Base-by-base conservation (phyloP, 352 stramenopile genomes). In the Phytopythium helicoides region DNA sequence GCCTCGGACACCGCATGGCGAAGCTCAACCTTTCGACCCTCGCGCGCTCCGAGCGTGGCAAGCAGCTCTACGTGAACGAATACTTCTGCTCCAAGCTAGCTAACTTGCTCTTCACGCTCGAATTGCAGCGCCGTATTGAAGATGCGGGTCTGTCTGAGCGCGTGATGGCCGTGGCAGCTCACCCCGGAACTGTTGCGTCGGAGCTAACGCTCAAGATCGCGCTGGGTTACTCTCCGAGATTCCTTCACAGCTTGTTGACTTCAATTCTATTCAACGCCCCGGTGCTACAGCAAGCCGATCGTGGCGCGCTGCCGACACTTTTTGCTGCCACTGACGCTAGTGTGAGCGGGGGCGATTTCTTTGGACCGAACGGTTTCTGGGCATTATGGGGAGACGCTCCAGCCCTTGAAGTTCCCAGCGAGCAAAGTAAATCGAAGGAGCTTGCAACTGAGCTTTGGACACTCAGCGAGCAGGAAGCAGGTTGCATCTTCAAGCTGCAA, bases 81-180 rank as follows among this genome's bases (percentile, higher is more conserved):
- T 86, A 86, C 56, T 52, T 45, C 46, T 65, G 55, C 28, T 83
- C 75, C 28, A 81, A 81, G 56, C 41, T 81, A 22, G 53, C 62
- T 8, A 79, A 74, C 12, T 28, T 81, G 46, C 49, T 81, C 18
- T 81, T 81, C 45, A 76, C 68, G 10, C 75, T 68, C 46, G 71
- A 81, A 26, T 33, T 81, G 16, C n/a, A 72, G 8, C 62, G 71
- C 26, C 65, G 71, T 15, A 44, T 81, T 28, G 40, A 26, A 12
- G 40, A 49, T 0, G 59, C 56, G 1, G 69, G 64, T 7, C 23
- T 77, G 33, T 22, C 38, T 1, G 50, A 50, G 23, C 47, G 61
- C 10, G 58, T 84, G 19, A 18, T 76, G 12, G 62, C 58, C 6
- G 56, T 84, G 22, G 68, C 61, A 1, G 64, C 60, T 12, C 64